These are phyloP conservation scores for Globisporangium parvum DNA, from an alignment of 352 stramenopile genomes.

Conservation along the genomic window DNA sequence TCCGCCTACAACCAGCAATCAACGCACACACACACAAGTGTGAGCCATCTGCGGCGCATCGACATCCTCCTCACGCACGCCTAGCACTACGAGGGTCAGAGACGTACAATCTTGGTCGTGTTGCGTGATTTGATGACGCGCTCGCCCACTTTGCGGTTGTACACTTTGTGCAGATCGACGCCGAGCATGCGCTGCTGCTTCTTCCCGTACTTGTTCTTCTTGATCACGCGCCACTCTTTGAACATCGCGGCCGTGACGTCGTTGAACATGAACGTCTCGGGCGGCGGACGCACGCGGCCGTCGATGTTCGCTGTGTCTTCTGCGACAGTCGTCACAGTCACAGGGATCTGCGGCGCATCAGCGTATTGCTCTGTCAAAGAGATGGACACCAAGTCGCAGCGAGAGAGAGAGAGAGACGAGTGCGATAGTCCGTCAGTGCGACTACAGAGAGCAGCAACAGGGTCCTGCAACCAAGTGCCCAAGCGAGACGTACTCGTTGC, in stretches of 20 bases:
- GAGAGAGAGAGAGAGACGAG: neutral
- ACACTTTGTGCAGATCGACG: conserved; percentile 86
- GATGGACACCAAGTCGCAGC: neutral
- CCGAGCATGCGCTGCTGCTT: conserved; percentile 85
- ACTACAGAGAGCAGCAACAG: no score
- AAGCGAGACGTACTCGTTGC: conserved; percentile 58
- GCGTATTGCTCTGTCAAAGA: conserved; percentile 70
- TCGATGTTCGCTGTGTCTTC: conserved; percentile 65
- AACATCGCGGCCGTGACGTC: conserved; percentile 87
- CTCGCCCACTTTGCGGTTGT: conserved; percentile 88
- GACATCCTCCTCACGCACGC: neutral
- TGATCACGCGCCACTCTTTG: conserved; percentile 88
- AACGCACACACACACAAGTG: conserved; percentile 9
- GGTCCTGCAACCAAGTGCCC: no score
- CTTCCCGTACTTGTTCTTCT: conserved; percentile 91
- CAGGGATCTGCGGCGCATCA: conserved; percentile 69
- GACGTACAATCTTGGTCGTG: conserved; percentile 85
- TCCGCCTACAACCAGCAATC: conserved; percentile 42
- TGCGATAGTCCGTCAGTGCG: neutral
- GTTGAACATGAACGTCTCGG: conserved; percentile 90
- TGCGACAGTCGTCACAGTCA: conserved; percentile 54
- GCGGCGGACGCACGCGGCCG: conserved; percentile 59
- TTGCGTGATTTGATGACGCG: conserved; percentile 86
- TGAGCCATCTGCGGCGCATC: no score
- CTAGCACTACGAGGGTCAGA: neutral